phyloP scores from a whole-genome alignment of 139 green algal genomes.

The Eudorina sp. region DNA sequence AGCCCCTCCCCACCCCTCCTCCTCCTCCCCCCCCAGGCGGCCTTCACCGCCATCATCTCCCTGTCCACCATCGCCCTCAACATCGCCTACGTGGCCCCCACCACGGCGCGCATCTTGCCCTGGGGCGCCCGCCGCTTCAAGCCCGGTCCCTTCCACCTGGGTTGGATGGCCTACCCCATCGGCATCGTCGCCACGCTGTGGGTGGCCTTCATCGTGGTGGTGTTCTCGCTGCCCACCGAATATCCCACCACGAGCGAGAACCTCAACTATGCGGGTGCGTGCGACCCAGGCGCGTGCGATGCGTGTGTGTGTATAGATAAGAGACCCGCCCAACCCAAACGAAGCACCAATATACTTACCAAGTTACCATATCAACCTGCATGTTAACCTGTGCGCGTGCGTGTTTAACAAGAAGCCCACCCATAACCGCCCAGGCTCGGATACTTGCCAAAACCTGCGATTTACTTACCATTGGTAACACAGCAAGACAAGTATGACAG shows the following conservation, averaged over 20 bases:
- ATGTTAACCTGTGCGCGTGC: too few species aligned
- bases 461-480: too few species aligned
- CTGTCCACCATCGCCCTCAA: slow-evolving; percentile 64
- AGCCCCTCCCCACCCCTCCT: background rate
- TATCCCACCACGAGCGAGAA: slow-evolving; percentile 51
- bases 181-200: slow-evolving; percentile 48
- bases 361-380: too few species aligned
- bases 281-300: too few species aligned
- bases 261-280: slow-evolving; percentile 58
- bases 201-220: slow-evolving; percentile 51
- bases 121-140: slow-evolving; percentile 54
- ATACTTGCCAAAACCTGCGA: too few species aligned
- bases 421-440: too few species aligned
- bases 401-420: too few species aligned
- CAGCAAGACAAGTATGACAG: too few species aligned
- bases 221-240: slow-evolving; percentile 62
- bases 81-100: slow-evolving; percentile 59
- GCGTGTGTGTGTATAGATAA: too few species aligned
- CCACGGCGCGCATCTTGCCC: slow-evolving; percentile 51
- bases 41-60: slow-evolving; percentile 64
- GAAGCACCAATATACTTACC: too few species aligned
- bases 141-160: slow-evolving; percentile 61
- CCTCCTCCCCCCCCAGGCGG: slow-evolving; percentile 23
- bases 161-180: slow-evolving; percentile 58
- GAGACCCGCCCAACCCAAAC: too few species aligned